Conservation (phyloP, 345 rosid species). For the Eucalyptus polyanthemos region DNA sequence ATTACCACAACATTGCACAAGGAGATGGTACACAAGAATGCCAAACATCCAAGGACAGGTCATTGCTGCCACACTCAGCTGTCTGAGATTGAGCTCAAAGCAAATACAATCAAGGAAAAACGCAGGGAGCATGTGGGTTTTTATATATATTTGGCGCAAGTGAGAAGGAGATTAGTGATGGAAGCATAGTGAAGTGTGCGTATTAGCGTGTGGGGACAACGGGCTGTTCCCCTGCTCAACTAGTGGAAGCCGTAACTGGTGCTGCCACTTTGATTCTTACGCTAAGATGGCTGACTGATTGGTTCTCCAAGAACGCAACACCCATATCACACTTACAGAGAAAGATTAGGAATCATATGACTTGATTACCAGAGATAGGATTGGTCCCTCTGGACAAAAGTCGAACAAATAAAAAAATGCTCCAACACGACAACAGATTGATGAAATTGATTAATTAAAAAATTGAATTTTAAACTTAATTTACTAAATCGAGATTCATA, state of each 20-base stretch:
- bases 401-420: neutral
- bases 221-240: neutral
- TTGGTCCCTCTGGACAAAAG: neutral
- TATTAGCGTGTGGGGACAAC: neutral
- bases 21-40: neutral
- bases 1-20: neutral
- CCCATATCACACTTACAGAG: neutral
- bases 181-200: neutral
- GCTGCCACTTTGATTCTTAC: neutral
- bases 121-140: neutral
- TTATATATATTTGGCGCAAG: neutral
- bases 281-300: neutral
- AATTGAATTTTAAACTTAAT: neutral
- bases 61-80: neutral
- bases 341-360: neutral
- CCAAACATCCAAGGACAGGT: neutral
- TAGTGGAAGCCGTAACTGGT: neutral
- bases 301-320: neutral
- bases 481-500: neutral
- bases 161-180: neutral
- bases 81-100: neutral
- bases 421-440: neutral
- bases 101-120: neutral
- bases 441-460: neutral
- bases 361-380: neutral